Base-by-base conservation (phyloP, 495 filamentous ascomycete genomes). In the Rhizodiscina lignyota region DNA sequence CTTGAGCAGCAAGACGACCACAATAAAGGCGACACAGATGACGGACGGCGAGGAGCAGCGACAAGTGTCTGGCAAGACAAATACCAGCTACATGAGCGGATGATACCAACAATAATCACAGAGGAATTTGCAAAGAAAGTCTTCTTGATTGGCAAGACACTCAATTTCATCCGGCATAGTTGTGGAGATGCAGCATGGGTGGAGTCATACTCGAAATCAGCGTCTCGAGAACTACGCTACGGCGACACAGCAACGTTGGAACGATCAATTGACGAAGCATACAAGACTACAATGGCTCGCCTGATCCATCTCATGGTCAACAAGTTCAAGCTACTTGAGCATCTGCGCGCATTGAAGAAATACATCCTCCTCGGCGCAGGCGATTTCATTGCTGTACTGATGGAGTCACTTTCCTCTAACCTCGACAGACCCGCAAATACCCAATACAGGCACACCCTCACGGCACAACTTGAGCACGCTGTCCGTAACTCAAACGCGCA, bases 61-160 rank as follows among this genome's bases (percentile, higher is more conserved):
- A 82, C 79, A 15, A 91, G 81, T 36, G 91, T 96, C 11, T 99
- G 91, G 91, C 85, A 96, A 51, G 83, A 89, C 50, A 96, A 99
- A 49, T 99, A 96, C 62, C 77, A 79, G 49, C 62, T 96, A 28
- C 74, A 80, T 41, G 70, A 81, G 38, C 60, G 68, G 11, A 87
- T 94, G 77, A 74, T 94, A 15, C 91, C 91, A 4, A 83, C 75
- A 22, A 94, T 99, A 41, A 81, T 94, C 30, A 86, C 81, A 3
- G 67, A 74, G 34, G 82, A 93, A 21, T 94, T 96, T 58, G 83
- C 89, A 0, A 79, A 89, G 37, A 94, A 94, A 48, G 79, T 94
- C 16, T 96, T 94, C 44, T 61, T 96, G 6, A 99, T 96, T 44
- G 91, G 91, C 22, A 99, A 99, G 55, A 91, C 83, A 10, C 61